Base-by-base conservation (phyloP, 441 rosid species). In the Raphanus hybrid region DNA sequence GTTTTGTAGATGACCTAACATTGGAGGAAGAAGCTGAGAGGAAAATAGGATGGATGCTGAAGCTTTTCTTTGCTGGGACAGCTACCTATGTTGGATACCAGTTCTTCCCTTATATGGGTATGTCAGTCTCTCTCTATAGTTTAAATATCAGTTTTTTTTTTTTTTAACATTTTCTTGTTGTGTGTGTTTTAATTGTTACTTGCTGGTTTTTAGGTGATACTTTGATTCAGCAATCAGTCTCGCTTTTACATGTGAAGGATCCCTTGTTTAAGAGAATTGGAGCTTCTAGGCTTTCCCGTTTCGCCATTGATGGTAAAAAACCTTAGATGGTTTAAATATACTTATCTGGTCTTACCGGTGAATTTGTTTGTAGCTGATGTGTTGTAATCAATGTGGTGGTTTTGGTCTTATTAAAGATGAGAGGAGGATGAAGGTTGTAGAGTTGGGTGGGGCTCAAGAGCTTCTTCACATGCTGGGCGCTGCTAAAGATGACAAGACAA, bases 101-200 rank as follows among this genome's bases (percentile, higher is more conserved):
- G 76, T 85, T 93, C 73, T 92, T 96, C 64, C 99, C 98, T 2
- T 93, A 88, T 78, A 80, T 92, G 91, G 98, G 98, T 93, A 87
- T 18, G 80, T 74, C 58, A 59, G 48, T 1, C 52, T 76, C 37
- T 76, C 37, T 45, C 77, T 78, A 54, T 54, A 11, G 10, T 67
- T 60, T 11, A 0, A 0, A 16, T 0, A 32, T 57, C 41, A n/a
- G n/a, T 34, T 8, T 35, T 35, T 5, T 29, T 50, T 60, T 54
- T 1, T 52, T 43, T 50, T 37, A 3, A 4, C 35, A 15, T 62
- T n/a, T 3, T 9, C 0, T 54, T 16, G 66, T 55, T 54, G 29
- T 54, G 55, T 54, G 55, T 64, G 52, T 0, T 61, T 70, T 70
- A 48, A 18, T 74, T 67, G 37, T 15, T 12, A 48, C 65, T 71